Percentiles rank a stretch among this genome's conserved stretches.
phyloP scores from a whole-genome alignment of 331 rosid species.

The Malus hybrid region DNA sequence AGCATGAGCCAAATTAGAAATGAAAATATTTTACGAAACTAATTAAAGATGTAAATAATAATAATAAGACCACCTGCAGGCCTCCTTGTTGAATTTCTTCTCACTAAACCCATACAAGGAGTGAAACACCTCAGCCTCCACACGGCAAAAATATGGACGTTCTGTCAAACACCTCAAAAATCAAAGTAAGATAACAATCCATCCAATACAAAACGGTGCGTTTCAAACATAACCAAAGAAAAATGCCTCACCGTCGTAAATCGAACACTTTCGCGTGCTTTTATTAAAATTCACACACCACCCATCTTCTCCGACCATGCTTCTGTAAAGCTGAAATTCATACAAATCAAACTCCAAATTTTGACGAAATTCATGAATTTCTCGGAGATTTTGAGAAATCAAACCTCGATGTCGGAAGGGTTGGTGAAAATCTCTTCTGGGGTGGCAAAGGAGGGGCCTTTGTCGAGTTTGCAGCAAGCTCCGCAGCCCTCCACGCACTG shows the following conservation, averaged over 20 bases:
- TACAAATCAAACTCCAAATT: background rate
- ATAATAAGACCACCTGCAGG: slow-evolving; percentile 59
- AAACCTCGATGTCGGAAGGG: slow-evolving; percentile 60
- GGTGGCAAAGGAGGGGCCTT: slow-evolving; percentile 67
- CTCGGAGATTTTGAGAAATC: background rate
- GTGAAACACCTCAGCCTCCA: slow-evolving; percentile 58
- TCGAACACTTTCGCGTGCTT: slow-evolving; percentile 63
- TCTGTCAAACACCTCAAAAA: slow-evolving; percentile 31
- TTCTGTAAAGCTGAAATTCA: slow-evolving; percentile 64
- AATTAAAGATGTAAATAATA: background rate
- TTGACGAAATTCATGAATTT: background rate
- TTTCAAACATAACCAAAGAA: background rate
- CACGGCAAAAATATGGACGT: slow-evolving; percentile 92
- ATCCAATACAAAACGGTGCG: background rate
- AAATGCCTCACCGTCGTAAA: slow-evolving; percentile 49
- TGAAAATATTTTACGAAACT: background rate
- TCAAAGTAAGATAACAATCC: background rate
- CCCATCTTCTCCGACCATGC: slow-evolving; percentile 75
- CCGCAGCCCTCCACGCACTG: slow-evolving; percentile 85
- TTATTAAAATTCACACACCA: slow-evolving; percentile 84
- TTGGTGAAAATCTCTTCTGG: slow-evolving; percentile 70
- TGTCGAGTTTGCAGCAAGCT: slow-evolving; percentile 80
- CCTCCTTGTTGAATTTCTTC: slow-evolving; percentile 66
- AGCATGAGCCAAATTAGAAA: slow-evolving; percentile 8
- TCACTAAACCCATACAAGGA: slow-evolving; percentile 54